Conservation (phyloP, 73 alveolate species). For the Uronychia setigera region DNA sequence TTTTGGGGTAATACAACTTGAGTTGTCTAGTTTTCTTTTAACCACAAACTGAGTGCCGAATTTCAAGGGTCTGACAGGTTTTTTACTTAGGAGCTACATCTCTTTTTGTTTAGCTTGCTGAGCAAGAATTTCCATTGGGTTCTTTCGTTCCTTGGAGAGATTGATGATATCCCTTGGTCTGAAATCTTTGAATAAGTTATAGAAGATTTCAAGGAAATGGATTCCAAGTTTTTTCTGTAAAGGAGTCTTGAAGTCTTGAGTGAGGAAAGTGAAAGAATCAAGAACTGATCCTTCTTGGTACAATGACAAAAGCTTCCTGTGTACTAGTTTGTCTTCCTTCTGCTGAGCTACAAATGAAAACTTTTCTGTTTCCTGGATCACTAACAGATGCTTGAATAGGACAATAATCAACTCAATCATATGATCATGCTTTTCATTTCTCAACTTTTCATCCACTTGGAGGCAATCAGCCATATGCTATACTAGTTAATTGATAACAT, state of each 20-base stretch:
- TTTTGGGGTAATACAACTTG: not conserved
- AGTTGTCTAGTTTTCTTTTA: not conserved
- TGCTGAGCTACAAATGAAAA: not conserved
- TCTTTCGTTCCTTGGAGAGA: constrained; percentile 15
- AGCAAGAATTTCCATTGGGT: constrained; percentile 1
- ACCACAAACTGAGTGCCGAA: constrained; percentile 28
- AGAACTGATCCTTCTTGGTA: constrained; percentile 61
- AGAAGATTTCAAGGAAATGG: constrained; percentile 72
- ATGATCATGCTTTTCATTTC: constrained; percentile 69
- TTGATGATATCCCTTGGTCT: constrained; percentile 53
- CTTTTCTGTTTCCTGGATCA: constrained; percentile 66
- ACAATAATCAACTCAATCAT: constrained; percentile 77
- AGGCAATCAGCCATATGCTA: constrained; percentile 76
- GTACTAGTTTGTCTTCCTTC: constrained; percentile 24
- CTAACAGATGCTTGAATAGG: constrained; percentile 66
- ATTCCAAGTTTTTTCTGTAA: constrained; percentile 62
- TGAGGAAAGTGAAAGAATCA: constrained; percentile 67
- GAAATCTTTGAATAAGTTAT: constrained; percentile 66
- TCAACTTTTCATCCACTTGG: constrained; percentile 33
- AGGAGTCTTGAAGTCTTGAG: constrained; percentile 70
- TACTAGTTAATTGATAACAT: constrained; percentile 57
- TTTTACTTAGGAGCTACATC: not conserved
- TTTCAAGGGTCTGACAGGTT: constrained; percentile 21
- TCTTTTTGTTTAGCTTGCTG: constrained; percentile 15
- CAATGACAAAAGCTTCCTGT: constrained; percentile 31